Percentiles rank a stretch among this genome's conserved stretches.
phyloP scores from a whole-genome alignment of 805 yeast genomes.

The Komagataella populi region DNA sequence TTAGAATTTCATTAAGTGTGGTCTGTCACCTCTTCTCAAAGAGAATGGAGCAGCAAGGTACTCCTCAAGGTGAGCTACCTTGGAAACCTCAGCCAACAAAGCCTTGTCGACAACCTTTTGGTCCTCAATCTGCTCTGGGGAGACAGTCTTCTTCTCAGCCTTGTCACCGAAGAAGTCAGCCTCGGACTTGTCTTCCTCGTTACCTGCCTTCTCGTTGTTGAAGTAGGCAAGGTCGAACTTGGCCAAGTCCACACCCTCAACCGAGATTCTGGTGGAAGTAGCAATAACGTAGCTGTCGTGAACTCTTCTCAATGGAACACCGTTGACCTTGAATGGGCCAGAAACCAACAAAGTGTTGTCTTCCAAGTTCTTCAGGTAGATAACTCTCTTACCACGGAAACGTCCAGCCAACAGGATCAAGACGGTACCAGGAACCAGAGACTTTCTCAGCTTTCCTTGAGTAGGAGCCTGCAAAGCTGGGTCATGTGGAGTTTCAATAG shows the following conservation, averaged over 20 bases:
- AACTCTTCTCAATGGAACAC: conserved; percentile 99
- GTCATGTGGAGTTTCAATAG: not conserved
- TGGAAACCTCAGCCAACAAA: conserved; percentile 86
- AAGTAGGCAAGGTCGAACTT: conserved; percentile 93
- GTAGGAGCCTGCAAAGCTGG: conserved; percentile 43
- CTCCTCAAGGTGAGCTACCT: conserved; percentile 93
- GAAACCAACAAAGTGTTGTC: conserved; percentile 95
- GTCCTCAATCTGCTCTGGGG: conserved; percentile 91
- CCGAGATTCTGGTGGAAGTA: conserved; percentile 84
- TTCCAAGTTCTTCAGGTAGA: conserved; percentile 90
- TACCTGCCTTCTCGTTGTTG: conserved; percentile 78
- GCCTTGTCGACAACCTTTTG: conserved; percentile 93
- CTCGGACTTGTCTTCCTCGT: conserved; percentile 77
- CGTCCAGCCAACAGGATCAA: conserved; percentile 96
- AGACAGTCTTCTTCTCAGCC: conserved; percentile 73
- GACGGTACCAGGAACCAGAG: conserved; percentile 78
- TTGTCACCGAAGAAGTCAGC: conserved; percentile 78
- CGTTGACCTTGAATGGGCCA: conserved; percentile 99
- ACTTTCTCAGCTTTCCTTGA: conserved; percentile 92
- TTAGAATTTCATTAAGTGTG: conserved; percentile 96
- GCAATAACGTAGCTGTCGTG: conserved; percentile 98
- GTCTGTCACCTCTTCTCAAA: conserved; percentile 95
- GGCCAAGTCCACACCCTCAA: conserved; percentile 69
- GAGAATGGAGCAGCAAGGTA: conserved; percentile 94
- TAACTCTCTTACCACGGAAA: conserved; percentile 99